Evolutionary conservation across 805 yeast genomes (phyloP).

Genomic region (Saccharomycopsis javanensis): DNA sequence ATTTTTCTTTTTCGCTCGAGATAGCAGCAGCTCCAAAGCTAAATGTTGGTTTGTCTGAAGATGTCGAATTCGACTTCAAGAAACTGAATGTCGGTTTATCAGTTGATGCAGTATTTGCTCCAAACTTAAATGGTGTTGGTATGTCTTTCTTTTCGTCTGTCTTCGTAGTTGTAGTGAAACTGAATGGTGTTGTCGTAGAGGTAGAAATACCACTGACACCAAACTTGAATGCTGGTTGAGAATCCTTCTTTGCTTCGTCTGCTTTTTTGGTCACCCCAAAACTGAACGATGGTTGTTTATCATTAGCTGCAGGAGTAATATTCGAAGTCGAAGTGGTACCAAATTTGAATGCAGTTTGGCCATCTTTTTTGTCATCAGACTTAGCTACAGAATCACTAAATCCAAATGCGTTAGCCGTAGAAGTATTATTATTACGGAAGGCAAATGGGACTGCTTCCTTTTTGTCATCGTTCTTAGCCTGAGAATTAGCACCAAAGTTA

Average conservation of each 20-base stretch:
- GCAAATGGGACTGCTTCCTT: neutral
- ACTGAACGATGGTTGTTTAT: too few relatives aligned
- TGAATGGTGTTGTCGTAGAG: neutral
- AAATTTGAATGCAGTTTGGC: too few relatives aligned
- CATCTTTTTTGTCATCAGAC: too few relatives aligned
- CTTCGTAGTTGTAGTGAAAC: neutral
- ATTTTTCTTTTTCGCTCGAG: neutral
- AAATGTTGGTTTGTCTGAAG: constrained; percentile 6
- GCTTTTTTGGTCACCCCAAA: too few relatives aligned
- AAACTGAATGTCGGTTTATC: constrained; percentile 4
- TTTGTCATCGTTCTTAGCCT: neutral
- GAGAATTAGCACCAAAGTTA: constrained; percentile 5
- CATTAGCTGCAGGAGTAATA: too few relatives aligned
- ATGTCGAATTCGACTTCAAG: neutral
- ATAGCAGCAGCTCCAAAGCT: constrained; percentile 5
- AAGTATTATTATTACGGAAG: too few relatives aligned
- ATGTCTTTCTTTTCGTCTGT: neutral
- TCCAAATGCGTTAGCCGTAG: too few relatives aligned
- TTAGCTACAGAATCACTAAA: too few relatives aligned
- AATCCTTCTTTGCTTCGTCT: too few relatives aligned
- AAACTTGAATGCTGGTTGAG: constrained; percentile 8
- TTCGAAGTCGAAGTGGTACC: too few relatives aligned
- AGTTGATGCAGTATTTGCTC: neutral
- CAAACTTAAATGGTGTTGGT: neutral
- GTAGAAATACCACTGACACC: neutral